Evolutionary conservation across 306 rosid genomes (phyloP).

Genomic region (Inga oerstediana): DNA sequence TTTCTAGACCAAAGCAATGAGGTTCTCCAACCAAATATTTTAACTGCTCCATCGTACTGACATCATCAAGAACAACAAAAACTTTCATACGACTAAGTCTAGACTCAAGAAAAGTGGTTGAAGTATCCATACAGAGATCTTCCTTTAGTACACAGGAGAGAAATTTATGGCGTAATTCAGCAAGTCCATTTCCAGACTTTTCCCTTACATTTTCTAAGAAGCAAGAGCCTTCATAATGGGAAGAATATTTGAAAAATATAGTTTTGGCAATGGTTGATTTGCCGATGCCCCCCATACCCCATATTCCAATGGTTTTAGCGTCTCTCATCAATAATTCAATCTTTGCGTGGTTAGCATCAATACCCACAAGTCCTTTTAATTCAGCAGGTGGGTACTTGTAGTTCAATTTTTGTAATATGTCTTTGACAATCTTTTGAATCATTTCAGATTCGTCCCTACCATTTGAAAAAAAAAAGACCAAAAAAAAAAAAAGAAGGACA

Average conservation of each 20-base stretch:
- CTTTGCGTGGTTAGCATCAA: neutral
- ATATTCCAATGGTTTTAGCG: conserved; percentile 1
- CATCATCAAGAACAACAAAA: neutral
- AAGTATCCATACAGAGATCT: neutral
- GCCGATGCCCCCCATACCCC: conserved; percentile 4
- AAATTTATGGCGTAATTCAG: neutral
- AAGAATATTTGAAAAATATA: neutral
- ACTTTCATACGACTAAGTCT: neutral
- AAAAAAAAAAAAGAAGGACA: neutral
- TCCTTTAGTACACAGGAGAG: neutral
- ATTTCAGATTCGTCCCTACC: neutral
- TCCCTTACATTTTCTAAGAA: neutral
- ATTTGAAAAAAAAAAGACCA: neutral
- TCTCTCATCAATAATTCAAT: neutral
- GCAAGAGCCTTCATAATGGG: neutral
- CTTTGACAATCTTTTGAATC: neutral
- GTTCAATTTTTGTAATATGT: neutral
- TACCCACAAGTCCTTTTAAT: neutral
- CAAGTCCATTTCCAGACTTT: neutral
- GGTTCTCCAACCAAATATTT: neutral
- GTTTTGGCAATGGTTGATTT: neutral
- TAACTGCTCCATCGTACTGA: neutral
- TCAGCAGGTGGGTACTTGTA: neutral
- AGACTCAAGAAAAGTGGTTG: neutral
- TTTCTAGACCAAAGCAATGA: neutral